Evolutionary conservation across 176 grass and related monocot species (phyloP).

Genomic region (Bromus sterilis): DNA sequence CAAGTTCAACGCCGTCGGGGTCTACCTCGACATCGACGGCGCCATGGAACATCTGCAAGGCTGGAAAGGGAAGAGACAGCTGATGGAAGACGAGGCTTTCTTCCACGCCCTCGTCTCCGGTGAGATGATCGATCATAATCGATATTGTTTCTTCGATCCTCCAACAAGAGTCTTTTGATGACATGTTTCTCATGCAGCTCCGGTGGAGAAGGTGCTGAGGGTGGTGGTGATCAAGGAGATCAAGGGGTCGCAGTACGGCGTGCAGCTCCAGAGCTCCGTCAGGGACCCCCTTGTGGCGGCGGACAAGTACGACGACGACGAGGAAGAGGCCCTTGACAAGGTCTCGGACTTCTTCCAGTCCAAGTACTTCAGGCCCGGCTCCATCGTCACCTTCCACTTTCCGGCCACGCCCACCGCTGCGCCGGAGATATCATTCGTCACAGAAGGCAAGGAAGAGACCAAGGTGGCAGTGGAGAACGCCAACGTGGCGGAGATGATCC

Average conservation of each 20-base stretch:
- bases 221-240: constrained; percentile 93
- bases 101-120: constrained; percentile 51
- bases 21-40: constrained; percentile 51
- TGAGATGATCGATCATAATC: neutral
- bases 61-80: constrained; percentile 55
- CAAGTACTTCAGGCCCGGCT: constrained; percentile 64
- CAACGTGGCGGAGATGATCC: constrained; percentile 56
- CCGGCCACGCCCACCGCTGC: neutral
- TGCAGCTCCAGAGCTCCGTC: constrained; percentile 80
- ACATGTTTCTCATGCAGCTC: constrained; percentile 23
- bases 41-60: constrained; percentile 18
- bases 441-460: constrained; percentile 54
- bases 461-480: constrained; percentile 50
- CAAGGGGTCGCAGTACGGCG: constrained; percentile 83
- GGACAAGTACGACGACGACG: constrained; percentile 66
- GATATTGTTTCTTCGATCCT: too few relatives aligned
- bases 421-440: constrained; percentile 57
- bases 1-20: constrained; percentile 76
- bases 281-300: constrained; percentile 52
- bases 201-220: constrained; percentile 62
- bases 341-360: constrained; percentile 59
- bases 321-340: constrained; percentile 74
- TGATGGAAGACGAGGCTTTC: constrained; percentile 49
- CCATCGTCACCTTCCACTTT: constrained; percentile 65
- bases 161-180: too few relatives aligned